Evolutionary conservation across 345 rosid genomes (phyloP).

Genomic region (Populus nigra): DNA sequence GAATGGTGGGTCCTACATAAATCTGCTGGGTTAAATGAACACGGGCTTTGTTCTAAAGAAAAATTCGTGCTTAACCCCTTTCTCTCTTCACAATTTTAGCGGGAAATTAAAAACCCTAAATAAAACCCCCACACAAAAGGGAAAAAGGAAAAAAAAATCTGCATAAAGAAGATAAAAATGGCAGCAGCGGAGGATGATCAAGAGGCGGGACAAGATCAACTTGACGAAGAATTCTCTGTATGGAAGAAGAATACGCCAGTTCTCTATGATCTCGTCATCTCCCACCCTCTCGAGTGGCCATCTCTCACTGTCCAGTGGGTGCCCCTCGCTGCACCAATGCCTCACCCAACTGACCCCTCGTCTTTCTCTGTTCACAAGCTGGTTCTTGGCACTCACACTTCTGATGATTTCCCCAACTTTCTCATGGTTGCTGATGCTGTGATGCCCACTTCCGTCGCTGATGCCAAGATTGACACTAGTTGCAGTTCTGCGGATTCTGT

Average conservation of each 20-base stretch:
- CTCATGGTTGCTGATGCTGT: conserved; percentile 77
- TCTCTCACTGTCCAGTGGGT: conserved; percentile 97
- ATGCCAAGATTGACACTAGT: conserved; percentile 24
- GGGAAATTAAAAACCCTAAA: neutral
- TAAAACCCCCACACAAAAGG: neutral
- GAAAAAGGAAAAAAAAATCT: neutral
- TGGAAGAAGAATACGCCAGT: conserved; percentile 95
- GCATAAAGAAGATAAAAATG: conserved; percentile 13
- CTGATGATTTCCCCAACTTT: conserved; percentile 62
- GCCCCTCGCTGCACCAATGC: conserved; percentile 45
- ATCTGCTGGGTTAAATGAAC: neutral
- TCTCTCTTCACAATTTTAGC: neutral
- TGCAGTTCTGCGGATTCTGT: conserved; percentile 39
- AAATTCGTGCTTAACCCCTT: neutral
- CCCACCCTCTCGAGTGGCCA: conserved; percentile 93
- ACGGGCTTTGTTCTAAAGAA: neutral
- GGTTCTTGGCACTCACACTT: conserved; percentile 82
- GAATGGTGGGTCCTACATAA: no score
- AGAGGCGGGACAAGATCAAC: conserved; percentile 46
- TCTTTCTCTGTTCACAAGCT: conserved; percentile 62
- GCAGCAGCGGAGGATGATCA: conserved; percentile 41
- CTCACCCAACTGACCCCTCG: conserved; percentile 44
- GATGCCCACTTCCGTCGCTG: conserved; percentile 53
- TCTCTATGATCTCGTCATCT: conserved; percentile 80
- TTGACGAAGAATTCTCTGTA: conserved; percentile 76